Conservation (phyloP, 129 eudicot genomes). For the Ambrosia trifida region DNA sequence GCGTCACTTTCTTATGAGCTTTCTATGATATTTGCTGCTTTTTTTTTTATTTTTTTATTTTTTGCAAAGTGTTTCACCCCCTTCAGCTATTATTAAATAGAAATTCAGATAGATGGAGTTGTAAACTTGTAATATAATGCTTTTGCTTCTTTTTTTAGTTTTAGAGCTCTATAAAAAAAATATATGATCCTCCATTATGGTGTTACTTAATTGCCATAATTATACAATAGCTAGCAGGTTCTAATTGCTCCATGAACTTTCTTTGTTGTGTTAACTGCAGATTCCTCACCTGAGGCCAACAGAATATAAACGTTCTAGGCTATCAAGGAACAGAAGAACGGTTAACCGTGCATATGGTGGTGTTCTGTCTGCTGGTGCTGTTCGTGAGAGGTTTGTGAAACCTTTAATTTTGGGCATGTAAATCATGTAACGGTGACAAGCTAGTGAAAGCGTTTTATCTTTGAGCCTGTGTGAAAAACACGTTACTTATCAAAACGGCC, state of each 20-base stretch:
- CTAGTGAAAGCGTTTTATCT: not conserved
- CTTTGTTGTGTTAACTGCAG: constrained; percentile 32
- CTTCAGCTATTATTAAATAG: no score
- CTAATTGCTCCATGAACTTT: not conserved
- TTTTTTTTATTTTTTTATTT: no score
- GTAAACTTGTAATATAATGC: not conserved
- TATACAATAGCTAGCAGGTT: not conserved
- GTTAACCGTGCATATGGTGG: constrained; percentile 78
- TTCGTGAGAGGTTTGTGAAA: constrained; percentile 59
- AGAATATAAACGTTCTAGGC: constrained; percentile 59
- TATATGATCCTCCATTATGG: not conserved
- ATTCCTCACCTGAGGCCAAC: constrained; percentile 79
- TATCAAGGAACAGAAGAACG: constrained; percentile 71
- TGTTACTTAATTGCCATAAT: not conserved
- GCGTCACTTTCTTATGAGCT: not conserved
- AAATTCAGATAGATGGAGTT: not conserved
- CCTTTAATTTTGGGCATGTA: not conserved
- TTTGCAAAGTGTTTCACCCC: no score
- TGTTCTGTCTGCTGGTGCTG: constrained; percentile 68
- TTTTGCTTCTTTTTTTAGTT: not conserved
- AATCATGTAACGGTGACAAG: not conserved
- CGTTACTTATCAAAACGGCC: no score
- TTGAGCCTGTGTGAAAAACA: not conserved
- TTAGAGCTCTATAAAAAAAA: not conserved
- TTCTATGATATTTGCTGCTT: not conserved